Evolutionary conservation across 176 grass and related monocot species (phyloP).

Genomic region (Juncus inflexus): DNA sequence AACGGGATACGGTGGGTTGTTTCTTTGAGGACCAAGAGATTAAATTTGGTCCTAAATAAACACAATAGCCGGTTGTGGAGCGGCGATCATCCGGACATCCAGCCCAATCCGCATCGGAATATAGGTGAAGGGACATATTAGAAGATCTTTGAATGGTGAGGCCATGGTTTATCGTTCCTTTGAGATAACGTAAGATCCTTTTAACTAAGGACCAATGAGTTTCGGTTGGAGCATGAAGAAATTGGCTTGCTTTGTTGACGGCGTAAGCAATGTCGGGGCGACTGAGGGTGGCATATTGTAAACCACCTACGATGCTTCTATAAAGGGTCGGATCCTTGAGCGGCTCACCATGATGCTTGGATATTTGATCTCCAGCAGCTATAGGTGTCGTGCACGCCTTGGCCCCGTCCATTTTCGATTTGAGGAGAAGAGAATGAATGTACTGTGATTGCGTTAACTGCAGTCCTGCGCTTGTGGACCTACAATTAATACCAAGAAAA

Average conservation of each 20-base stretch:
- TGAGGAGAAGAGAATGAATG: background rate
- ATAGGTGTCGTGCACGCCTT: background rate
- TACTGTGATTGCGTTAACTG: background rate
- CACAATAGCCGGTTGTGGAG: background rate
- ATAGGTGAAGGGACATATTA: background rate
- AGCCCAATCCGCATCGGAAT: background rate
- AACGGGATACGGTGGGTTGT: too few species aligned
- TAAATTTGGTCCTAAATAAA: background rate
- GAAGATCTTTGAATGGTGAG: background rate
- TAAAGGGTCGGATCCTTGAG: background rate
- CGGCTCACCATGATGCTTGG: too few species aligned
- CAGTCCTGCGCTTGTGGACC: too few species aligned
- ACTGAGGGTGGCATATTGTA: background rate
- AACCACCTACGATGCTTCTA: background rate
- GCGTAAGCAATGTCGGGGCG: too few species aligned
- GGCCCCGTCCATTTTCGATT: background rate
- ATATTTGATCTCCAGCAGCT: background rate
- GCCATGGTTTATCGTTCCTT: background rate
- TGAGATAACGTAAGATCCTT: too few species aligned
- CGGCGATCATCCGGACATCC: background rate
- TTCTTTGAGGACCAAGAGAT: background rate
- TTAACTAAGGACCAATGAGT: background rate
- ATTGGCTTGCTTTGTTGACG: background rate
- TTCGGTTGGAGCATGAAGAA: background rate
- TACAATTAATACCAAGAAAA: background rate